Evolutionary conservation across 2,329 filamentous ascomycete species (phyloP).

Genomic region (Penicillium frequentans): DNA sequence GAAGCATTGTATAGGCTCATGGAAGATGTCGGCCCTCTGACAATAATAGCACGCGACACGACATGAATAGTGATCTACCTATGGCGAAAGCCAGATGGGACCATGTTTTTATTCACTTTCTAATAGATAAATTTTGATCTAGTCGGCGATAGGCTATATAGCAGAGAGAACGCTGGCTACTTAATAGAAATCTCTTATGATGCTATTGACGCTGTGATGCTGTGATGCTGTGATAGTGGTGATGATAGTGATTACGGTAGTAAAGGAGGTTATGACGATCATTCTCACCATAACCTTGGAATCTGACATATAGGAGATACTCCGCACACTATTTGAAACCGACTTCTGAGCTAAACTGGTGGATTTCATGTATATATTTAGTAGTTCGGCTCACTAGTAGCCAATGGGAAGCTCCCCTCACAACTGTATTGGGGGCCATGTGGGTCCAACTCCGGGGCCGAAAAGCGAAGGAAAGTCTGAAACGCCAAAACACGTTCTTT

Average conservation of each 20-base stretch:
- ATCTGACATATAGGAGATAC: background rate
- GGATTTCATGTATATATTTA: background rate
- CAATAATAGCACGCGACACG: background rate
- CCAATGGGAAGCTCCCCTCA: background rate
- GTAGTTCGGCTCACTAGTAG: background rate
- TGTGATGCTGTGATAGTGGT: background rate
- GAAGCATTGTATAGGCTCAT: background rate
- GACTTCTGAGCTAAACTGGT: background rate
- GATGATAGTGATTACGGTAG: background rate
- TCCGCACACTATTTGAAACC: background rate
- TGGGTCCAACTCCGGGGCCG: background rate
- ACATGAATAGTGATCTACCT: background rate
- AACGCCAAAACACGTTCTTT: background rate
- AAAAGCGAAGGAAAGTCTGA: background rate
- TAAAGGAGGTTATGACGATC: background rate
- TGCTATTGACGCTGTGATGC: background rate
- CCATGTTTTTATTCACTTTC: background rate
- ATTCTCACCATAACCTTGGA: background rate
- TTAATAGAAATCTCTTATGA: background rate
- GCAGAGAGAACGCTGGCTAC: background rate
- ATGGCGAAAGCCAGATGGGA: background rate
- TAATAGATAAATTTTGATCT: accelerated
- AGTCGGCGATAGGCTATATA: background rate
- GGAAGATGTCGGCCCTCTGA: background rate
- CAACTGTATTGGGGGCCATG: background rate